Evolutionary conservation across 2,329 filamentous ascomycete genomes (phyloP).

Genomic region (Drechmeria coniospora): DNA sequence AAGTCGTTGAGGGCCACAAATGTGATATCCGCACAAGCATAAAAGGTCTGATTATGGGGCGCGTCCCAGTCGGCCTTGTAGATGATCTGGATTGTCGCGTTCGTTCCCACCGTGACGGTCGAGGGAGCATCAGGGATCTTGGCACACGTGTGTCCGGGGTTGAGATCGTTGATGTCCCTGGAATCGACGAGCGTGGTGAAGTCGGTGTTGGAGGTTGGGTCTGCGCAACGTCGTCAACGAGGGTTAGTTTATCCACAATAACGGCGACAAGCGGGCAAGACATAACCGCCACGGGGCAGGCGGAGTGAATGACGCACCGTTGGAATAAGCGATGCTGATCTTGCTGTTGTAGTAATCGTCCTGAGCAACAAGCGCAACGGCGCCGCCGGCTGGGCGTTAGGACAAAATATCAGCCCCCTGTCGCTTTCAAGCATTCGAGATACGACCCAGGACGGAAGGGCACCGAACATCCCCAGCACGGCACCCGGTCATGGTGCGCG

Average conservation of each 20-base stretch:
- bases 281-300: too few relatives aligned
- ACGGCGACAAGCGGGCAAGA: too few relatives aligned
- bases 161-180: slow-evolving; percentile 21
- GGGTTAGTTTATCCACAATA: too few relatives aligned
- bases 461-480: too few relatives aligned
- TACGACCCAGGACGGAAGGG: too few relatives aligned
- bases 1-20: slow-evolving; percentile 21
- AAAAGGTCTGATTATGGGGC: slow-evolving; percentile 28
- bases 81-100: slow-evolving; percentile 32
- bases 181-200: slow-evolving; percentile 21
- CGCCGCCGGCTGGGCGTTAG: slow-evolving; percentile 29
- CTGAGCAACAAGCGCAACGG: slow-evolving; percentile 33
- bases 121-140: slow-evolving; percentile 18
- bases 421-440: too few relatives aligned
- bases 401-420: too few relatives aligned
- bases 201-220: slow-evolving; percentile 23
- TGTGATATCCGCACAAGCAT: slow-evolving; percentile 32
- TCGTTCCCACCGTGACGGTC: slow-evolving; percentile 20
- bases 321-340: slow-evolving; percentile 33
- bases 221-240: too few relatives aligned
- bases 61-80: slow-evolving; percentile 29
- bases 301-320: slow-evolving; percentile 28
- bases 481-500: too few relatives aligned
- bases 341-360: slow-evolving; percentile 35
- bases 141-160: slow-evolving; percentile 31